Base-by-base conservation (phyloP, 192 early-diverging fungal species). In the Entophlyctis luteolus region DNA sequence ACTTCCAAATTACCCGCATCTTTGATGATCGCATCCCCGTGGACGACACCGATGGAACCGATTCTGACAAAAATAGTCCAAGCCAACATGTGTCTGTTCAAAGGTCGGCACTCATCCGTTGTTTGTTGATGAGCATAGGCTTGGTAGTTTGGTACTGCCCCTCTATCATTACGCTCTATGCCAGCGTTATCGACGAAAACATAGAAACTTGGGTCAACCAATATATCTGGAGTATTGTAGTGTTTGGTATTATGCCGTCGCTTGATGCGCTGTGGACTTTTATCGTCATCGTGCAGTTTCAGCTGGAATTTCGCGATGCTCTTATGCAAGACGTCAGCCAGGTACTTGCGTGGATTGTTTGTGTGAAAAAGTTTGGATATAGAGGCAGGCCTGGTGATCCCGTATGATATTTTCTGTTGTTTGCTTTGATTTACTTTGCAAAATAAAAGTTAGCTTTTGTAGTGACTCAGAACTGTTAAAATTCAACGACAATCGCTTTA, bases 201-300 rank as follows among this genome's bases (percentile, higher is more conserved):
- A 6, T 56, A 4, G 18, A 31, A 4, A 20, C 10, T 1, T 18
- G 35, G 6, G 23, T 63, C 4, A 46, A 48, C 32, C 29, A n/a
- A 3, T 34, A 55, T 33, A n/a, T 39, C 34, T n/a, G 6, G 12
- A 2, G 39, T 39, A 4, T 57, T 37, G 16, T 50, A 34, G 25
- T n/a, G 32, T 39, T 60, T 25, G 39, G 25, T 37, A 37, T 62
- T 22, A 31, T 58, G 34, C 59, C 69, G 4, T 8, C 32, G 12
- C 31, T 66, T 4, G 63, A 66, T 39, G 49, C 63, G 25, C 52
- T 66, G 33, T 66, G 63, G 63, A 53, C 63, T 3, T 35, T 52
- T 1, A 8, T 66, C 29, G 42, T 66, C 48, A 65, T 74, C 39
- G 20, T 62, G 10, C 12, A 60, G 38, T 73, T 46, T 38, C 53